Evolutionary conservation across 2,329 filamentous ascomycete species (phyloP).

Genomic region (Colletotrichum endophyticum): DNA sequence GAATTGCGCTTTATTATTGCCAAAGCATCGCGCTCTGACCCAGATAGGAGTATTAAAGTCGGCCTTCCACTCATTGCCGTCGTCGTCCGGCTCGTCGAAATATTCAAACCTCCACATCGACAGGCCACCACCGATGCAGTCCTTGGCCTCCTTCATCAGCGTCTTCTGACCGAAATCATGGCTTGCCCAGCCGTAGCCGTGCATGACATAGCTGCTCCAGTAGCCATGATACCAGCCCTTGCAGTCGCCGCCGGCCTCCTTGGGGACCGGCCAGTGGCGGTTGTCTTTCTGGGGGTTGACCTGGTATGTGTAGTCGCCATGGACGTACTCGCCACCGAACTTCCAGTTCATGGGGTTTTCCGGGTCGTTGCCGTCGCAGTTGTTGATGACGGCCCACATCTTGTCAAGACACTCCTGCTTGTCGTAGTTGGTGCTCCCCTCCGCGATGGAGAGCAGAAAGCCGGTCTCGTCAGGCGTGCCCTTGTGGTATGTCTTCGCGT

Average conservation of each 20-base stretch:
- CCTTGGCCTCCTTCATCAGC: conserved; percentile 21
- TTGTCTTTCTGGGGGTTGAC: conserved; percentile 21
- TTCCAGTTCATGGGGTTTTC: conserved; percentile 36
- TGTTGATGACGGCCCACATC: conserved; percentile 28
- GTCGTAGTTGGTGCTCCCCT: conserved; percentile 13
- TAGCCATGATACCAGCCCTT: conserved; percentile 25
- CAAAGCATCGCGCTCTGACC: conserved; percentile 24
- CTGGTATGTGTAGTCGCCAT: conserved; percentile 28
- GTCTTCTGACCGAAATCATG: conserved; percentile 29
- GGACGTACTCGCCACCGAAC: conserved; percentile 27
- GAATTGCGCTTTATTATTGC: conserved; percentile 9
- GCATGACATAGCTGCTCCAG: conserved; percentile 24
- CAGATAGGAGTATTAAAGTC: conserved; percentile 27
- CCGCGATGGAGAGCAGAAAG: conserved; percentile 14
- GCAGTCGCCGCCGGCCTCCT: conserved; percentile 24
- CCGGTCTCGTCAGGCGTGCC: neutral
- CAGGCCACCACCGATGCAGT: conserved; percentile 23
- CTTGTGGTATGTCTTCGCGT: neutral
- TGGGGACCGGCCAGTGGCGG: conserved; percentile 27
- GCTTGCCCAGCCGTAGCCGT: conserved; percentile 27
- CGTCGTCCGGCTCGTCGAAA: conserved; percentile 24
- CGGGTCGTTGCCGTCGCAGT: conserved; percentile 29
- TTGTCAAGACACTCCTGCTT: conserved; percentile 25
- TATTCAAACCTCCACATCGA: conserved; percentile 31
- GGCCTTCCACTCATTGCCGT: conserved; percentile 27